phyloP scores from a whole-genome alignment of 2,329 filamentous ascomycete species.

The Fusarium praegraminearum region DNA sequence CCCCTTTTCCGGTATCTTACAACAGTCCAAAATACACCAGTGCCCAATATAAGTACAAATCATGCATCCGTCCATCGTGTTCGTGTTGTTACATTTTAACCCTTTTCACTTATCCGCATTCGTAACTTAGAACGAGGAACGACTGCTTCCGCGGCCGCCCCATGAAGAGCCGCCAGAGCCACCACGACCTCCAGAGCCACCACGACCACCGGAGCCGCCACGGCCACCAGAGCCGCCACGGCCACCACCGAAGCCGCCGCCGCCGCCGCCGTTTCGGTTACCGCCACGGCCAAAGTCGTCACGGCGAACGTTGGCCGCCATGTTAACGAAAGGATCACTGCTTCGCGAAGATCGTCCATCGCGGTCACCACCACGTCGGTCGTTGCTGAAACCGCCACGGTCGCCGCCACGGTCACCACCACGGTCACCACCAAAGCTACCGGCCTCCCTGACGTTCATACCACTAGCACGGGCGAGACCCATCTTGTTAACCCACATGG shows the following conservation, averaged over 20 bases:
- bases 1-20: slow-evolving; percentile 45
- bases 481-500: slow-evolving; percentile 48
- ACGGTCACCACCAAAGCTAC: background rate
- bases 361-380: slow-evolving; percentile 10
- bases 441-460: slow-evolving; percentile 52
- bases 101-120: background rate
- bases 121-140: slow-evolving; percentile 24
- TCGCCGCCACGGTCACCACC: background rate
- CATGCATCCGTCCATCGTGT: slow-evolving; percentile 38
- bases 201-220: slow-evolving; percentile 28
- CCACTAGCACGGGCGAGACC: slow-evolving; percentile 49
- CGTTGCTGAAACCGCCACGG: background rate
- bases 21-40: slow-evolving; percentile 41
- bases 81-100: slow-evolving; percentile 41
- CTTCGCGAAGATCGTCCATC: slow-evolving; percentile 28
- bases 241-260: slow-evolving; percentile 15
- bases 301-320: slow-evolving; percentile 45
- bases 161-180: background rate
- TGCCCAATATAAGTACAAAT: slow-evolving; percentile 47
- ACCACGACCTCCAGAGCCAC: slow-evolving; percentile 12
- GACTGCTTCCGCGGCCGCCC: background rate
- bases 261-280: slow-evolving; percentile 17
- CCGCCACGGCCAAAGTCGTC: slow-evolving; percentile 38
- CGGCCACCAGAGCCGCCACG: background rate
- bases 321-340: slow-evolving; percentile 44